Conservation (phyloP, 257 asterid species). For the Nicotiana benthamiana region DNA sequence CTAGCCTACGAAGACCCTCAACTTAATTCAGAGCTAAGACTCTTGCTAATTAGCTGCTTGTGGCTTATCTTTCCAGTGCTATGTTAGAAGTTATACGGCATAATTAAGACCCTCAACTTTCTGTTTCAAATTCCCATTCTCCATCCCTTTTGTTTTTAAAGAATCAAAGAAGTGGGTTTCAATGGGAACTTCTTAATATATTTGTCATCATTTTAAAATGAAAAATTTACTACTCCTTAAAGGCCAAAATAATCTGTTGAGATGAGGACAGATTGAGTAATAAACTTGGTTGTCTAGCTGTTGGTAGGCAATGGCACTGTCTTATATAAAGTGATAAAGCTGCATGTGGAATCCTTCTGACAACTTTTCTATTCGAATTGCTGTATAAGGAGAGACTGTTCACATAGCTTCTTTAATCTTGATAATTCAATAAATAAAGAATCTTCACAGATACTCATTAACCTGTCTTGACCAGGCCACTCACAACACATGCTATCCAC, state of each 20-base stretch:
- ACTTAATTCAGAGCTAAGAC: too few relatives aligned
- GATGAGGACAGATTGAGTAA: not conserved
- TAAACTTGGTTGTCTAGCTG: not conserved
- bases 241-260: not conserved
- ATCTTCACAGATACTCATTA: slow-evolving; percentile 2
- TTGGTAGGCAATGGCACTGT: not conserved
- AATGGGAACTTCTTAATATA: too few relatives aligned
- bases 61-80: too few relatives aligned
- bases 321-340: not conserved
- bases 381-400: not conserved
- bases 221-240: too few relatives aligned
- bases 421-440: not conserved
- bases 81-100: too few relatives aligned
- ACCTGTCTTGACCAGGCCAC: not conserved
- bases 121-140: too few relatives aligned
- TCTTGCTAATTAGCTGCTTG: too few relatives aligned
- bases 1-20: too few relatives aligned
- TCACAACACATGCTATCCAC: not conserved
- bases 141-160: too few relatives aligned
- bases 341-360: slow-evolving; percentile 21
- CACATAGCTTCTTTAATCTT: not conserved
- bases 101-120: too few relatives aligned
- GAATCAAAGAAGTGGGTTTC: too few relatives aligned
- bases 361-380: not conserved
- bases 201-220: too few relatives aligned